Evolutionary conservation across 345 rosid species (phyloP).

Genomic region (Alliaria petiolata): DNA sequence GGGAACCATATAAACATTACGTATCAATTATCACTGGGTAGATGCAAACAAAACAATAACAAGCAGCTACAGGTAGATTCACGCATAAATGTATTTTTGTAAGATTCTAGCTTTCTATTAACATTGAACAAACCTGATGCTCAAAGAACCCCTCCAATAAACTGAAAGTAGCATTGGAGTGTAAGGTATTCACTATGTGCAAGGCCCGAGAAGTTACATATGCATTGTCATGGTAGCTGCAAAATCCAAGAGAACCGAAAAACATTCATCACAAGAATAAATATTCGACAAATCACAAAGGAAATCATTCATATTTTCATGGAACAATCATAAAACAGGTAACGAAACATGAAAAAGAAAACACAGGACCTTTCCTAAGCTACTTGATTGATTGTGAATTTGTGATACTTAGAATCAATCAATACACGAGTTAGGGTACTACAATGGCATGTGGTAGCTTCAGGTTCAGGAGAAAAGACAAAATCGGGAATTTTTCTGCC

Average conservation of each 20-base stretch:
- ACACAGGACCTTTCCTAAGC: neutral
- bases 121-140: conserved; percentile 31
- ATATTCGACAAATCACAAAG: neutral
- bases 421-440: neutral
- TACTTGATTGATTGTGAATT: neutral
- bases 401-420: neutral
- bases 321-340: neutral
- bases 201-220: conserved; percentile 30
- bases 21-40: neutral
- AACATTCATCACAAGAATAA: neutral
- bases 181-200: conserved; percentile 25
- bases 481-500: neutral
- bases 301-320: neutral
- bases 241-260: neutral
- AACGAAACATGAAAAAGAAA: neutral
- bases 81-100: neutral
- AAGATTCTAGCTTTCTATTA: neutral
- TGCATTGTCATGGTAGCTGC: conserved; percentile 37
- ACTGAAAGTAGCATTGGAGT: conserved; percentile 23
- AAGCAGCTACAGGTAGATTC: neutral
- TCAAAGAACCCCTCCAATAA: conserved; percentile 31
- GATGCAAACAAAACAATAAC: neutral
- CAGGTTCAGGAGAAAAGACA: no score
- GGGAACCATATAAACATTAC: neutral
- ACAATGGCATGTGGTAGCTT: no score